Conservation (phyloP, 1,284 basidiomycete genomes). For the Schizophyllum commune region DNA sequence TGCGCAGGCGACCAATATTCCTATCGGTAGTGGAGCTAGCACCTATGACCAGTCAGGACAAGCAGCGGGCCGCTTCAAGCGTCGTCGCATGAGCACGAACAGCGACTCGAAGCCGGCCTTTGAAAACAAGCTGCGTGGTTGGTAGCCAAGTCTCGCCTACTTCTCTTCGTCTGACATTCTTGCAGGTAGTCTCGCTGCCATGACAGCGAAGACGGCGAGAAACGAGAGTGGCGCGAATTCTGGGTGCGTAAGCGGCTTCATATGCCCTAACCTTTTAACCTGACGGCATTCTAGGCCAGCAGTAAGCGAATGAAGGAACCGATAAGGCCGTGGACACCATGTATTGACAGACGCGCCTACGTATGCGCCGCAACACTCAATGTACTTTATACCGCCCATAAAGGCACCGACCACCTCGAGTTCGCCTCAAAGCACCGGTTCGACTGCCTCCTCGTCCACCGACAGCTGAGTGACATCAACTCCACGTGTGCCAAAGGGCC, state of each 20-base stretch:
- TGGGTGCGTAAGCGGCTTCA: no score
- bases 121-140: neutral
- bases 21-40: neutral
- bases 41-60: neutral
- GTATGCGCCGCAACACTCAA: no score
- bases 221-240: no score
- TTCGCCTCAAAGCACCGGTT: neutral
- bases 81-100: neutral
- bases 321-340: no score
- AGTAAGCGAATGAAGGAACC: no score
- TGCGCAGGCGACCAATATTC: neutral
- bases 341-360: no score
- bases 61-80: neutral
- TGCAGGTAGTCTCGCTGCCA: neutral
- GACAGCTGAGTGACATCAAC: neutral
- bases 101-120: neutral
- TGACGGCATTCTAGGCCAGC: no score
- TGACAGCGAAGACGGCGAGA: neutral
- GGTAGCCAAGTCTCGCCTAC: neutral
- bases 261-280: no score
- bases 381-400: neutral
- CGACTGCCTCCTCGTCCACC: neutral
- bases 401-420: neutral
- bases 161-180: neutral
- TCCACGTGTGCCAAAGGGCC: neutral